Conservation (phyloP, 768 basidiomycete species). For the Hemileccinum rubropunctum region DNA sequence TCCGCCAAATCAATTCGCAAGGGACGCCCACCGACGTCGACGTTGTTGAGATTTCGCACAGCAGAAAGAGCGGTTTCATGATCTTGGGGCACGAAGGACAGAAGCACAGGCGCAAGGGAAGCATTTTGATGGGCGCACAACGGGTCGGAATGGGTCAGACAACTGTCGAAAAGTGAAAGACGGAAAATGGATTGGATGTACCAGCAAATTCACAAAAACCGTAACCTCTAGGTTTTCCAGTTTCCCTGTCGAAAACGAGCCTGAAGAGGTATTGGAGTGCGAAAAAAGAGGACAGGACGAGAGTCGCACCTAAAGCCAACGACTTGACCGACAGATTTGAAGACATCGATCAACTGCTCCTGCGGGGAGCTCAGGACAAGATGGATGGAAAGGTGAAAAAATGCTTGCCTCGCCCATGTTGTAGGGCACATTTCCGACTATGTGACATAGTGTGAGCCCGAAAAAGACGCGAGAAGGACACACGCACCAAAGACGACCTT, state of each 20-base stretch:
- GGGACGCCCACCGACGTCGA: slow-evolving; percentile 88
- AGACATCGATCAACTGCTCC: slow-evolving; percentile 85
- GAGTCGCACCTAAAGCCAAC: slow-evolving; percentile 75
- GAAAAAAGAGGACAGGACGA: not conserved
- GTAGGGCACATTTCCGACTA: slow-evolving; percentile 89
- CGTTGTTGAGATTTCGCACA: slow-evolving; percentile 92
- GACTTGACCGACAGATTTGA: slow-evolving; percentile 86
- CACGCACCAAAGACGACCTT: slow-evolving; percentile 71
- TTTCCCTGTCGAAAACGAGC: slow-evolving; percentile 86
- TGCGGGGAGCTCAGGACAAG: slow-evolving; percentile 23
- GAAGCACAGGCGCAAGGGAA: slow-evolving; percentile 1
- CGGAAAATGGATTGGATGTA: slow-evolving; percentile 45
- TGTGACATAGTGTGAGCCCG: slow-evolving; percentile 1
- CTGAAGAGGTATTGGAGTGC: slow-evolving; percentile 35
- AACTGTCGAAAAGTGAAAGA: slow-evolving; percentile 19
- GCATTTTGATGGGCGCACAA: slow-evolving; percentile 11
- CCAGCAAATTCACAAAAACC: slow-evolving; percentile 93
- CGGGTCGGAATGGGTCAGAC: slow-evolving; percentile 39
- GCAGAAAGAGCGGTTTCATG: slow-evolving; percentile 95
- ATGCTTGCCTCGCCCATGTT: slow-evolving; percentile 72
- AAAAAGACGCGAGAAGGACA: not conserved
- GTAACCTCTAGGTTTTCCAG: slow-evolving; percentile 93
- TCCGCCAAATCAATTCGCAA: slow-evolving; percentile 94
- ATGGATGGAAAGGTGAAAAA: not conserved
- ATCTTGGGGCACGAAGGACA: slow-evolving; percentile 47